phyloP scores from a whole-genome alignment of 2,329 filamentous ascomycete species.

The Fusarium marasasianum region DNA sequence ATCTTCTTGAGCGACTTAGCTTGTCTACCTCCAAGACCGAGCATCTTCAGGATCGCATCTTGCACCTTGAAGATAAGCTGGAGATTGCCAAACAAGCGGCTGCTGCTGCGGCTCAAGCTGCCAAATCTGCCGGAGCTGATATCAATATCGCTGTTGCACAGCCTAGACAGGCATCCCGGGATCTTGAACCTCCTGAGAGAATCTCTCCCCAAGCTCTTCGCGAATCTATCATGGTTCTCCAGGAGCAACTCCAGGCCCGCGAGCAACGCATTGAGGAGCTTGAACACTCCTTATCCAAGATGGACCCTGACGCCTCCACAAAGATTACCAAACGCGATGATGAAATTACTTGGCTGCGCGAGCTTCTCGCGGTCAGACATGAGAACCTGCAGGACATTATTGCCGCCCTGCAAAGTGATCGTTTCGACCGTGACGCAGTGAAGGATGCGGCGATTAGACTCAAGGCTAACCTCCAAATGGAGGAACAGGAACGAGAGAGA shows the following conservation, averaged over 20 bases:
- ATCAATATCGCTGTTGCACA: constrained; percentile 38
- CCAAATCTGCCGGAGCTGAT: constrained; percentile 64
- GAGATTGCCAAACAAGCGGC: constrained; percentile 90
- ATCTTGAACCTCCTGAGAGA: constrained; percentile 75
- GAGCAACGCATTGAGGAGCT: constrained; percentile 90
- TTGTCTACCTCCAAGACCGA: constrained; percentile 86
- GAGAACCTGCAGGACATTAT: constrained; percentile 95
- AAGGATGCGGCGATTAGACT: constrained; percentile 93
- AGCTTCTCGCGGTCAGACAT: constrained; percentile 88
- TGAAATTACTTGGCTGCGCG: constrained; percentile 93
- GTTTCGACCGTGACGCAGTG: constrained; percentile 80
- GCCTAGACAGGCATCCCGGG: constrained; percentile 44
- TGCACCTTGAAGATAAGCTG: constrained; percentile 88
- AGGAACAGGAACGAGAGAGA: constrained; percentile 92
- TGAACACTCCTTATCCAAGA: constrained; percentile 72
- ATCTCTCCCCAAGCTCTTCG: constrained; percentile 94
- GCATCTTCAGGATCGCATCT: constrained; percentile 85
- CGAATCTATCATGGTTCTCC: constrained; percentile 94
- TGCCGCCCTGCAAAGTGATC: constrained; percentile 75
- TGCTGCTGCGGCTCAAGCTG: constrained; percentile 81
- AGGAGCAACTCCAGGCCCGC: constrained; percentile 95
- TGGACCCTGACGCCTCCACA: constrained; percentile 79
- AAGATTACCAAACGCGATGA: constrained; percentile 93
- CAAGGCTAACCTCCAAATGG: constrained; percentile 96
- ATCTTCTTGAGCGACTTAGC: constrained; percentile 81